Base-by-base conservation (phyloP, 2,329 filamentous ascomycete genomes). In the Diaporthe nobilis region DNA sequence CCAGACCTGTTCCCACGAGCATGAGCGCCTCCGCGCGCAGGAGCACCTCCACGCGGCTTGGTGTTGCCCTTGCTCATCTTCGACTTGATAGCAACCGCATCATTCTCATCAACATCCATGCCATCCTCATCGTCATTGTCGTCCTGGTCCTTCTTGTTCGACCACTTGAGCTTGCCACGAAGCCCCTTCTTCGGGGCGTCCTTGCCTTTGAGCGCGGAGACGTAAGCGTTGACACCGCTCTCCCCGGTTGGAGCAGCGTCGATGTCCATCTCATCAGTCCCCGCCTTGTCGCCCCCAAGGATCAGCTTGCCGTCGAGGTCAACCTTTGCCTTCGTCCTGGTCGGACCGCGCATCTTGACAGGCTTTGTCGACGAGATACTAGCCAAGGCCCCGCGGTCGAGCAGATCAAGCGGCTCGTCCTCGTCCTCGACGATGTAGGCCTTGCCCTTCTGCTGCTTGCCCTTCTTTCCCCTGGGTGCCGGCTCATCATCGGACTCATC, bases 331-430 rank as follows among this genome's bases (percentile, higher is more conserved):
- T 93, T 94, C 71, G 87, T 89, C 82, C 89, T 91, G 57, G 85
- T 90, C 72, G 87, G 87, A 80, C 89, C 88, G 82, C 90, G 90
- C 79, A 90, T 84, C 82, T 92, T 93, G 73, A 90, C 85, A 4
- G 96, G 96, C 84, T 95, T 96, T 15, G 95, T 98, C 7, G 94
- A 95, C 3, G 96, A 98, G 81, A 99, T 98, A 83, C 95, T 97
- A 72, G 95, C 96, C 57, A 99, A 90, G 12, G 96, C 95, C 82
- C 93, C 93, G 77, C 95, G 94, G 81, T 97, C 96, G 22, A 99
- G 91, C 61, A 99, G 90, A 86, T 99, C 97, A 57, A 99, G 92
- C 1, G 97, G 97, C 83, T 98, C 97, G 80, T 98, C 94, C 75
- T 97, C 95, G 77, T 97, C 94, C 86, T 98, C 96, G 77, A 98